phyloP scores from a whole-genome alignment of 139 green algal species.

The Mychonastes homosphaera region DNA sequence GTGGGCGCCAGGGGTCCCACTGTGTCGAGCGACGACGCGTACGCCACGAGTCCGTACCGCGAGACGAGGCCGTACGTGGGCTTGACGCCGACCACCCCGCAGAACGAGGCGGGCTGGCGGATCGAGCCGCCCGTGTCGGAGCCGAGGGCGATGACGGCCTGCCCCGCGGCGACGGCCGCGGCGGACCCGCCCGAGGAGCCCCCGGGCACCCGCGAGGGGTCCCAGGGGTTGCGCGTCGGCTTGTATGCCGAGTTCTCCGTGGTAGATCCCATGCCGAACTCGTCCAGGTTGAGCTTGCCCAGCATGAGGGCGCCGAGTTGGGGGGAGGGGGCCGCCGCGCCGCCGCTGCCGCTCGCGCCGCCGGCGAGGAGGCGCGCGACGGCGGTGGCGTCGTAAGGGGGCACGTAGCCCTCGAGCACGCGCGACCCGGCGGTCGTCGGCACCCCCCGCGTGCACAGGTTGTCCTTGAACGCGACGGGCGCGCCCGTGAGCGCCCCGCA shows the following conservation, averaged over 20 bases:
- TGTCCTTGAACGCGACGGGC: constrained; percentile 90
- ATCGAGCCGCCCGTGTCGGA: constrained; percentile 92
- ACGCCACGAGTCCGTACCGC: constrained; percentile 85
- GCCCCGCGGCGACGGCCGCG: constrained; percentile 74
- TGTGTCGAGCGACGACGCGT: constrained; percentile 84
- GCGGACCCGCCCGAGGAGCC: constrained; percentile 90
- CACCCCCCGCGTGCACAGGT: constrained; percentile 77
- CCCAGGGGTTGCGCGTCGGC: constrained; percentile 68
- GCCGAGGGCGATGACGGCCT: constrained; percentile 67
- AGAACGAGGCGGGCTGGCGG: constrained; percentile 89
- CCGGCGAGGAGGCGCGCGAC: constrained; percentile 53
- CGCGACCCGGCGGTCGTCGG: constrained; percentile 76
- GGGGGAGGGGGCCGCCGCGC: no score
- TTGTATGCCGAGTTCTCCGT: constrained; percentile 85
- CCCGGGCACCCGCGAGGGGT: constrained; percentile 71
- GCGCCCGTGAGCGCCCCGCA: constrained; percentile 61
- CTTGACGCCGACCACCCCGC: constrained; percentile 93
- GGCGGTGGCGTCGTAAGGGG: constrained; percentile 63
- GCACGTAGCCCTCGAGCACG: constrained; percentile 59
- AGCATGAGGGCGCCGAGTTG: constrained; percentile 75
- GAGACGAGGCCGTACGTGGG: constrained; percentile 90
- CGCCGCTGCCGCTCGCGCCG: no score
- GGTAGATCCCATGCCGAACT: constrained; percentile 95
- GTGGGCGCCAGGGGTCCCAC: constrained; percentile 68
- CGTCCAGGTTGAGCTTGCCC: constrained; percentile 97